These are phyloP conservation scores for Epichloe elymi DNA, from an alignment of 2,329 filamentous ascomycete genomes.

Conservation along the genomic window DNA sequence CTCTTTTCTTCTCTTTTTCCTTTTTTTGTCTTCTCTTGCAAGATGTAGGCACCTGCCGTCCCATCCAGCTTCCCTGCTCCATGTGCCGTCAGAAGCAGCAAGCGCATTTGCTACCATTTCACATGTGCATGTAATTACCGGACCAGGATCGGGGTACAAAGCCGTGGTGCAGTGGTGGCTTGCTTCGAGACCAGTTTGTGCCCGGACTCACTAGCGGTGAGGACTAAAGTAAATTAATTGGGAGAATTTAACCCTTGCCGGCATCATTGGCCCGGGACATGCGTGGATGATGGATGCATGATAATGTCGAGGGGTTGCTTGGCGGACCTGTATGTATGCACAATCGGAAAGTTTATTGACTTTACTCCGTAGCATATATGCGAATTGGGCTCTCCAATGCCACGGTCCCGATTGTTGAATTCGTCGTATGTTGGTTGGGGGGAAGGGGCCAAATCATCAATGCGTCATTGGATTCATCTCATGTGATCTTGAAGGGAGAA, in stretches of 20 bases:
- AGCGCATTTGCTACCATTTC: background rate
- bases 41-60: background rate
- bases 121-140: background rate
- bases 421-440: too few relatives aligned
- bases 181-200: background rate
- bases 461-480: too few relatives aligned
- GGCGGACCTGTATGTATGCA: background rate
- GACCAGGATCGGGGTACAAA: background rate
- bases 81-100: background rate
- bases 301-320: background rate
- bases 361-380: too few relatives aligned
- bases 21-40: background rate
- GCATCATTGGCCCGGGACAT: background rate
- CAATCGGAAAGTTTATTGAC: too few relatives aligned
- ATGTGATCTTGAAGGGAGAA: too few relatives aligned
- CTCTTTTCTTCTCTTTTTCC: background rate
- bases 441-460: too few relatives aligned
- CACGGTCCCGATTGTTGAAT: too few relatives aligned
- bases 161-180: background rate
- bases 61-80: background rate
- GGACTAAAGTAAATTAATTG: background rate
- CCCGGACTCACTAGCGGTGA: slow-evolving; percentile 1
- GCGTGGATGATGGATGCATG: background rate
- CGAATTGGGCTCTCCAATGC: too few relatives aligned
- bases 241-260: background rate